These are phyloP conservation scores for Stephania cephalantha DNA, from an alignment of 164 flowering plant species.

Conservation along the genomic window DNA sequence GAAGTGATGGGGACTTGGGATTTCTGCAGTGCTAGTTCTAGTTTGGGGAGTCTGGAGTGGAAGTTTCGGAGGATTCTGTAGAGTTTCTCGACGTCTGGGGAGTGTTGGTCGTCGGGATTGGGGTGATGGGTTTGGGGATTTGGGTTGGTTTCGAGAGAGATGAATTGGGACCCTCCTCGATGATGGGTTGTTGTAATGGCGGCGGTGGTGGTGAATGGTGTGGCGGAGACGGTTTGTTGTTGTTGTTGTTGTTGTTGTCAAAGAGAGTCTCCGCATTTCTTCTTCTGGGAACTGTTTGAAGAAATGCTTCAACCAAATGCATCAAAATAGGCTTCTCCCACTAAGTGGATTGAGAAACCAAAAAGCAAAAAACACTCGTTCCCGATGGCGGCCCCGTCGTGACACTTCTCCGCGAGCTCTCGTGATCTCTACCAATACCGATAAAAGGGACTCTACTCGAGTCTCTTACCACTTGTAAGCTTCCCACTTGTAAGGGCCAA, in stretches of 20 bases:
- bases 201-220: too few relatives aligned
- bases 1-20: constrained; percentile 45
- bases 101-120: constrained; percentile 33
- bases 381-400: too few relatives aligned
- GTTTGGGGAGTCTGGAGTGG: constrained; percentile 66
- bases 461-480: too few relatives aligned
- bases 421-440: too few relatives aligned
- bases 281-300: neutral
- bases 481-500: too few relatives aligned
- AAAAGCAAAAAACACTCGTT: too few relatives aligned
- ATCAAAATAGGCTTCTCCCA: too few relatives aligned
- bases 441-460: too few relatives aligned
- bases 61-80: constrained; percentile 64
- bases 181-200: neutral
- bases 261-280: constrained; percentile 7
- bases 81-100: constrained; percentile 63
- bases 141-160: constrained; percentile 25
- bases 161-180: constrained; percentile 27
- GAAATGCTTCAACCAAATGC: too few relatives aligned
- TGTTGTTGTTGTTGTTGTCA: neutral
- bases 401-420: too few relatives aligned
- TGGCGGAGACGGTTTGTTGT: too few relatives aligned
- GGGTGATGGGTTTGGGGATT: neutral
- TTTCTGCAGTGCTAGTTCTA: constrained; percentile 70
- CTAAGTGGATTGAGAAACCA: too few relatives aligned